These are phyloP conservation scores for Hypoxylon sp. DNA, from an alignment of 2,329 filamentous ascomycete genomes.

Conservation along the genomic window DNA sequence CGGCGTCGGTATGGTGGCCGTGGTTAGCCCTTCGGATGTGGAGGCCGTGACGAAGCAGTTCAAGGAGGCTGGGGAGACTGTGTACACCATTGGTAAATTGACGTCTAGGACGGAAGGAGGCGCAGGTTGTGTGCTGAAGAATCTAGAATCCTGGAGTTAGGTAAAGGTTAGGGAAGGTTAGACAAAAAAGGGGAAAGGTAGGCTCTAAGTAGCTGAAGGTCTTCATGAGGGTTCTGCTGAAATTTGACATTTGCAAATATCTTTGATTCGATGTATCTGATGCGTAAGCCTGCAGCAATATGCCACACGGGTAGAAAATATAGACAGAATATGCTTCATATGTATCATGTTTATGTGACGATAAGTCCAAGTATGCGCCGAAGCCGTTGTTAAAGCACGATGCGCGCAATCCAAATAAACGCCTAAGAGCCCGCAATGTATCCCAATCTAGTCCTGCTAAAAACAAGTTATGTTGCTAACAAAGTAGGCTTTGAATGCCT, in stretches of 20 bases:
- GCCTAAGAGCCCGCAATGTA: constrained; percentile 26
- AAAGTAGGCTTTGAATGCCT: constrained; percentile 19
- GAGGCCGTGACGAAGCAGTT: constrained; percentile 73
- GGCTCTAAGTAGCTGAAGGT: background rate
- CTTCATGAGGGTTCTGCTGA: background rate
- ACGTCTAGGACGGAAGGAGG: constrained; percentile 66
- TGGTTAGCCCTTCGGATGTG: constrained; percentile 77
- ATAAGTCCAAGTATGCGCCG: constrained; percentile 24
- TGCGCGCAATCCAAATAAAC: constrained; percentile 34
- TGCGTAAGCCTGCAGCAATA: constrained; percentile 1
- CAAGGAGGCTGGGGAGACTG: constrained; percentile 79
- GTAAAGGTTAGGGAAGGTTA: constrained; percentile 28
- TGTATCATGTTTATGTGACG: constrained; percentile 17
- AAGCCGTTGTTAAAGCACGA: constrained; percentile 21
- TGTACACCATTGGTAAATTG: constrained; percentile 82
- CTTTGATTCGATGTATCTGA: constrained; percentile 29
- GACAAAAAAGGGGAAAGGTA: constrained; percentile 33
- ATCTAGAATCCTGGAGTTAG: constrained; percentile 64
- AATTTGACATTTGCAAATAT: constrained; percentile 19
- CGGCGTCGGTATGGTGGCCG: constrained; percentile 93
- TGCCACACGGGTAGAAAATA: constrained; percentile 3
- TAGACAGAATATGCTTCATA: constrained; percentile 18
- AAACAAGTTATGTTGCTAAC: constrained; percentile 24
- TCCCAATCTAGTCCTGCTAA: constrained; percentile 44
- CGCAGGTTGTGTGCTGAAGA: constrained; percentile 74